phyloP scores from a whole-genome alignment of 331 rosid genomes.

The Rosa hybrid region DNA sequence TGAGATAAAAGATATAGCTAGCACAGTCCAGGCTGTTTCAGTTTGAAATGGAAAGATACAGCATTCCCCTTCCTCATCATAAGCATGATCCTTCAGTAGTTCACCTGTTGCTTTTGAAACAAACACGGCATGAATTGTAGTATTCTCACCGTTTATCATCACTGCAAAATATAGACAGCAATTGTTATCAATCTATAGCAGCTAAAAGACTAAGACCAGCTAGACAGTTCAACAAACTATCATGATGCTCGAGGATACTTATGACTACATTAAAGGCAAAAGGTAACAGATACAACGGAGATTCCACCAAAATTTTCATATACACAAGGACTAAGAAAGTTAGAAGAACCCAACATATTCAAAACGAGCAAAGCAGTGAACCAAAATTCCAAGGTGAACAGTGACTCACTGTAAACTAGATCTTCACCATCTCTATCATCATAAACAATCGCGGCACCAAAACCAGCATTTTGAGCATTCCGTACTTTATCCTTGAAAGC shows the following conservation, averaged over 20 bases:
- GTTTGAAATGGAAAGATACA: slow-evolving; percentile 29
- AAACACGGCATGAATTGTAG: slow-evolving; percentile 32
- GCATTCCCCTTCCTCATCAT: slow-evolving; percentile 28
- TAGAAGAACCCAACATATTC: neutral
- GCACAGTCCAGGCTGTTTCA: slow-evolving; percentile 39
- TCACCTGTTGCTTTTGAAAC: slow-evolving; percentile 36
- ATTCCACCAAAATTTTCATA: neutral
- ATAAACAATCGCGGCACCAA: slow-evolving; percentile 34
- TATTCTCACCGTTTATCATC: slow-evolving; percentile 28
- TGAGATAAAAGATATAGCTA: slow-evolving; percentile 38
- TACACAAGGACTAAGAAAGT: neutral
- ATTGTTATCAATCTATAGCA: neutral
- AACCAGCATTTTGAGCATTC: slow-evolving; percentile 34
- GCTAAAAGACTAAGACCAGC: neutral
- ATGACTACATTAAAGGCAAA: neutral
- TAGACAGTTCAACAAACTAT: neutral
- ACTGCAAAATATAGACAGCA: slow-evolving; percentile 22
- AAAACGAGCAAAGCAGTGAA: neutral
- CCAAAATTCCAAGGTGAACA: slow-evolving; percentile 4
- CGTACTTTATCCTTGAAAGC: slow-evolving; percentile 35
- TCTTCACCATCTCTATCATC: slow-evolving; percentile 26
- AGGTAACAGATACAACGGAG: neutral
- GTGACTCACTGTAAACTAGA: slow-evolving; percentile 37
- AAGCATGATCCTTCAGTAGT: slow-evolving; percentile 26
- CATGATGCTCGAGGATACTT: neutral